Base-by-base conservation (phyloP, 1,284 basidiomycete genomes). In the Pseudozyma tsukubaensis region DNA sequence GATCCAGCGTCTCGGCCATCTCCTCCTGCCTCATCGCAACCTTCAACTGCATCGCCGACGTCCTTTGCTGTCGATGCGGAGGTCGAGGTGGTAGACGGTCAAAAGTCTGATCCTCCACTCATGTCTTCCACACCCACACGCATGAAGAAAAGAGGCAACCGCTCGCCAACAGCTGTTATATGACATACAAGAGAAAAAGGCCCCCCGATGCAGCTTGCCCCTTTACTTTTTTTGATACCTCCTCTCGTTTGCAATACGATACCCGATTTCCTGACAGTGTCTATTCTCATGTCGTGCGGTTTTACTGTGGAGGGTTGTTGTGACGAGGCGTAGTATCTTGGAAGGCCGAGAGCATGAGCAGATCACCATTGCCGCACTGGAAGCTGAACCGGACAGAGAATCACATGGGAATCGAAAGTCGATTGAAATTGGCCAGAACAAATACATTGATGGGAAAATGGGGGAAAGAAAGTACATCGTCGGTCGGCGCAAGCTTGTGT, bases 21-120 rank as follows among this genome's bases (percentile, higher is more conserved):
- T 60, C 70, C 1, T 49, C 60, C 19, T 58, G 56, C 37, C 49
- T 78, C 1, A 73, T 63, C 16, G 77, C 68, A 3, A 78, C 77
- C 6, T 77, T 78, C 64, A 71, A 74, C 55, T 78, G 77, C 55
- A 78, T 78, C 47, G 77, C 77, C 44, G 77, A 78, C 49, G 71
- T 78, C 9, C 59, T 78, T 24, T 78, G 77, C 64, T 78, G 77
- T 35, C 60, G 77, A 21, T 78, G 77, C 57, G 71, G 74, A 11
- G 53, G 74, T 21, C n/a, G 54, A 3, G 48, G 74, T 10, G 55
- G 63, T 5, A 52, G 62, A 77, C 50, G 71, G 14, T 18, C 43
- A 8, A 73, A 73, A 40, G 59, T 69, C 58, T 73, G 53, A 52
- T 8, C 34, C 11, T 18, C 49, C 18, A 5, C 4, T n/a, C 34